Evolutionary conservation across 345 rosid species (phyloP), one percentile per base, ranked within the genome.

Genomic region (Brassica rapa): DNA sequence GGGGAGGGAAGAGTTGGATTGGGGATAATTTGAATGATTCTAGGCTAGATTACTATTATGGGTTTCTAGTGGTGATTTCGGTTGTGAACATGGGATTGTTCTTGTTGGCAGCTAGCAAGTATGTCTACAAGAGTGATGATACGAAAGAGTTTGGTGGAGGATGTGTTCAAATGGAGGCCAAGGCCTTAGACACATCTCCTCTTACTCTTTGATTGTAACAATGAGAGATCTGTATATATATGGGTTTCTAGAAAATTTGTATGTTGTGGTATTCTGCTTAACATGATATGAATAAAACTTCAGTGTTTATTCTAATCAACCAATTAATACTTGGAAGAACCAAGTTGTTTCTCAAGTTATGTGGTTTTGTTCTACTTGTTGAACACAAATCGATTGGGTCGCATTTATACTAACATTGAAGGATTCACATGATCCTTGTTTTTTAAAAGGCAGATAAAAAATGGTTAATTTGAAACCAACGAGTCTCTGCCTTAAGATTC

Each of bases 41-140:
- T 65, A 87, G 88, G 73, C 81, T 94, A 81, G 94, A 94, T 84
- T 92, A 89, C 76, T 94, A 92, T 70, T 94, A 94, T 72, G 97
- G 90, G 8, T 94, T 94, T 77, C 85, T 94, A 29, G 3, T 91
- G 85, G 85, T 88, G 39, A 77, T 90, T 11, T 89, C 97, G 4
- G 32, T 87, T 0, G 71, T 86, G 37, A 93, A 93, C 77, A 72
- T 90, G 46, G 94, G 87, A 16, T 86, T 84, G 7, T 93, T 90
- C 80, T 37, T 88, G 43, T 89, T 91, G 94, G 96, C 90, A 62
- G 86, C 97, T 0, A 85, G 84, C 63, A 83, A 84, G 79, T 89
- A 85, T 66, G 79, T 86, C 51, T 93, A 93, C 86, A 93, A 91
- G 86, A 85, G 77, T 76, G 97, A 91, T 79, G 83, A 75, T 21